Evolutionary conservation across 148 eudicot genomes (phyloP), one percentile per base, ranked within the genome.

Genomic region (Tetragonia tetragonoides): DNA sequence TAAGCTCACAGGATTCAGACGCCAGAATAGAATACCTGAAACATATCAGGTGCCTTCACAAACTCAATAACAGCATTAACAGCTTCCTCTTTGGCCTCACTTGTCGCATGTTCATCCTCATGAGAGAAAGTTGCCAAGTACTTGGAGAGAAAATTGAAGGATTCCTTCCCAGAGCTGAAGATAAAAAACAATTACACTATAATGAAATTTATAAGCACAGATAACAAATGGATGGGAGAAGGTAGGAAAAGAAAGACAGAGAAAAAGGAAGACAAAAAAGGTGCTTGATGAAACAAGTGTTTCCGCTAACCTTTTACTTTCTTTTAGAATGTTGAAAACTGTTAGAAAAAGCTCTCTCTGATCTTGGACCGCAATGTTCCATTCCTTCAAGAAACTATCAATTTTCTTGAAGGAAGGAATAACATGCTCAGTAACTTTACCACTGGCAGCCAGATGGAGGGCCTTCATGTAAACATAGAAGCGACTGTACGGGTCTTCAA

Each of bases 381-480:
- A 95, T 84, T 93, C 99, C 82, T 83, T 90, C 87, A 95, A 84
- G 84, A 93, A 91, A 79, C 78, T 86, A 74, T 93, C 98, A 51
- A 93, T 80, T 77, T 89, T 93, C 78, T 87, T 95, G 76, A 93
- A 89, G 24, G 99, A 89, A 73, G 93, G 93, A 56, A 87, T 75
- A 67, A 93, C 84, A 78, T 89, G 88, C 77, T 95, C 99, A 28
- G 89, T 78, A 75, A 91, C 91, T 85, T 87, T 95, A 46, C 97
- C 97, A 66, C 81, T 83, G 42, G 81, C 81, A 61, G 97, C 90
- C 79, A 95, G 77, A 68, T 91, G 85, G 74, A 95, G 95, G 78
- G 97, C 95, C 84, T 90, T 90, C 97, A 95, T 83, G 83, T 91
- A 95, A 64, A 90, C 98, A 83, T 82, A 86, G 86, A 87, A 93